Evolutionary conservation across 192 early-diverging fungal genomes (phyloP), one percentile per base, ranked within the genome.

Genomic region (Haplosporangium gracile): DNA sequence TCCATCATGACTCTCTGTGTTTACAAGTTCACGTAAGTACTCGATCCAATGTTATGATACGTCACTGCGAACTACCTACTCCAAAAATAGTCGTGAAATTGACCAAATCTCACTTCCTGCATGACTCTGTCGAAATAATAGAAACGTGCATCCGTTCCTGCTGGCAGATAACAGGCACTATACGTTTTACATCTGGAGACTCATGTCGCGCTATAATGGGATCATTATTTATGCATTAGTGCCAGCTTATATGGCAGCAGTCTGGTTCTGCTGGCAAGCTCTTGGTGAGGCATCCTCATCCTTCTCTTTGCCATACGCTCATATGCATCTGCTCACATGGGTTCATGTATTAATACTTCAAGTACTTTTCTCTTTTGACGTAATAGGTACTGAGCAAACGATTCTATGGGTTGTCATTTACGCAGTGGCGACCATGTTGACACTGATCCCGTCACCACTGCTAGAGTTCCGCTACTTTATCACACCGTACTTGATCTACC

Each of bases 401-500:
- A 68, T 91, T 32, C 63, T 96, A 0, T 93, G 92, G 89, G 74
- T 91, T 4, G 9, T 95, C 4, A 89, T 90, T 11, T 95, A 94
- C 75, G 18, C 78, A 0, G 79, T 81, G 2, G 92, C 93, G 32
- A 89, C 92, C 0, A 89, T 90, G 0, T 80, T 95, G 18, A 93
- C 93, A 15, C 89, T 99, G 13, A 90, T 99, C 3, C 98, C 98
- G 0, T 97, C 97, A 0, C 98, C 98, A 7, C 89, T 99, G 68
- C 83, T 99, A 51, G 98, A 99, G 88, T 97, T 99, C 82, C 89
- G 98, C 60, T 99, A 99, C 91, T 99, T 97, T 90, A 95, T 98
- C 34, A 89, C 98, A 18, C 97, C 97, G 0, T 97, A 92, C 78
- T 83, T 93, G 43, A 88, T 99, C 78, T 93, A 93, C 47, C 90